phyloP scores from a whole-genome alignment of 495 filamentous ascomycete genomes.

The Penicillium canariense region DNA sequence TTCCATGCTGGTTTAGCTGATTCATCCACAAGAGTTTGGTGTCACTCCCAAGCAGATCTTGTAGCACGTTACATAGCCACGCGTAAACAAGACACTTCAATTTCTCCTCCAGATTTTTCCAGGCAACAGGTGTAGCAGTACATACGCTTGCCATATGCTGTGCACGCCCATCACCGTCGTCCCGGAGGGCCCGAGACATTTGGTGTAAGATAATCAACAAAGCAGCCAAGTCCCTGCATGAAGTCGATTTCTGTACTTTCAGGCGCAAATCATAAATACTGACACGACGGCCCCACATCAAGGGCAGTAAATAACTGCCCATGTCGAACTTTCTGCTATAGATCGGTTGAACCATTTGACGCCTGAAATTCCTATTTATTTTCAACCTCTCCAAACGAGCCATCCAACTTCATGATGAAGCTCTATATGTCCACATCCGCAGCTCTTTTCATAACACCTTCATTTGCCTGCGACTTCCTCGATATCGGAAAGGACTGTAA shows the following conservation, averaged over 20 bases:
- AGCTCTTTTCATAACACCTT: neutral
- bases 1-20: neutral
- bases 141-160: neutral
- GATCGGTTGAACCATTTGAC: too few species aligned
- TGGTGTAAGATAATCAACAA: neutral
- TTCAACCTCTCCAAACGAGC: neutral
- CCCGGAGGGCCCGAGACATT: neutral
- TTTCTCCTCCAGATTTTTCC: neutral
- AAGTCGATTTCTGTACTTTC: neutral
- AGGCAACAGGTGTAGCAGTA: neutral
- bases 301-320: neutral
- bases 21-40: neutral
- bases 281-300: neutral
- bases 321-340: neutral
- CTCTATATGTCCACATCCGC: neutral
- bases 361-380: neutral
- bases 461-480: conserved; percentile 4
- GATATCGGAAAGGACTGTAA: conserved; percentile 5
- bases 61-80: neutral
- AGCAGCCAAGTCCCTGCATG: neutral
- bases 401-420: neutral
- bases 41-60: neutral
- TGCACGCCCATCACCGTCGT: neutral
- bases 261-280: neutral
- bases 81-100: neutral